Base-by-base conservation (phyloP, 495 filamentous ascomycete genomes). In the Rusavskia elegans region DNA sequence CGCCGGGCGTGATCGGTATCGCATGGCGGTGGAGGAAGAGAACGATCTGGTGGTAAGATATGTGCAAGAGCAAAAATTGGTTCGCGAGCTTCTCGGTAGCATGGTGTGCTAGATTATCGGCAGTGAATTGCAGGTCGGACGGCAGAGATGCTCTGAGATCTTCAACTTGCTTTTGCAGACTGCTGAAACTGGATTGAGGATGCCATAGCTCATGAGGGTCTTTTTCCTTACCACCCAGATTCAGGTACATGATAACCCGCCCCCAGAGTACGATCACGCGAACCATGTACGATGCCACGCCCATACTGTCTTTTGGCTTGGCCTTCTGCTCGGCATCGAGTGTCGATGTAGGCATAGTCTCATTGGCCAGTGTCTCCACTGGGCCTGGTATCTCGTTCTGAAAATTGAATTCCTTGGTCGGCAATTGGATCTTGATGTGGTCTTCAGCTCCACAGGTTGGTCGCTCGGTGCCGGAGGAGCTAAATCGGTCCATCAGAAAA, bases 401-500 rank as follows among this genome's bases (percentile, higher is more conserved):
- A 57, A 93, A 95, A 53, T 87, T 82, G 48, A 81, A 78, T 67
- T 98, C 92, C 58, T 85, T 87, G 53, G 94, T 86, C 0, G 92
- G 92, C 38, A 98, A 72, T 60, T 90, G 90, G 13, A 95, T 84
- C 59, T 89, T 84, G 49, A 98, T 73, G 50, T 84, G 84, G 52
- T 85, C 84, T 64, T 96, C 89, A 57, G 86, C 81, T 35, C 89
- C 84, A 59, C 93, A 90, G n/a, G 84, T 84, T 48, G 92, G 92
- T 49, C 92, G 78, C 59, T 95, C 89, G 27, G 89, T 95, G 14
- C 92, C 92, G 3, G 89, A 95, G 3, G 90, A 94, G 66, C 89
- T 96, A 67, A 95, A 96, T 0, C 90, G 81, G 64, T 98, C 92
- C 92, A 98, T 95, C 54, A 93, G 62, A 60, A 90, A 95, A 63